Evolutionary conservation across 305 asterid genomes (phyloP), one percentile per base, ranked within the genome.

Genomic region (Lippia alba): DNA sequence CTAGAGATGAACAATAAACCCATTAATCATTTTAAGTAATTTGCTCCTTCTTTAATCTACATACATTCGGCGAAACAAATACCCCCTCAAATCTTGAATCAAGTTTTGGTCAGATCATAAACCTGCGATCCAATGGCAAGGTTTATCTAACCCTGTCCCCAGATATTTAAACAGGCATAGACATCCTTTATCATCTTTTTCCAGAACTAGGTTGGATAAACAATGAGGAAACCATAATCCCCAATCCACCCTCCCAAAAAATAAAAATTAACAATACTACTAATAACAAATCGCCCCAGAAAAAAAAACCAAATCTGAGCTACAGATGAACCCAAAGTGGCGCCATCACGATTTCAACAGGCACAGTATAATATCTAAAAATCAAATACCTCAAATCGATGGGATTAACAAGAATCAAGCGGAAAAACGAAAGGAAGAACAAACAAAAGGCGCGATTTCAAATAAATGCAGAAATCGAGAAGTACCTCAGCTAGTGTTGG

Each of bases 401-500:
- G 33, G 40, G 51, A 39, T 12, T 41, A 44, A 53, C 17, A 57
- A 62, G 50, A n/a, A 58, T 16, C 56, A 51, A 48, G 0, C 6
- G n/a, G 5, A 49, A 49, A 49, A n/a, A 49, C 0, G 5, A 49
- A 49, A n/a, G 2, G 57, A 64, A 3, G 17, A 19, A 62, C 53
- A 48, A 3, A 60, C 2, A 24, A 59, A 59, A 24, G 2, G 4
- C 14, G 3, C 3, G 32, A 64, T 15, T 12, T 41, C 46, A 70
- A 65, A 5, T 36, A 1, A 36, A 36, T 36, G 9, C 41, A 36
- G 41, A 36, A 36, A 36, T 36, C 9, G 8, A 34, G 9, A 53
- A 46, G 9, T 67, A 84, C 89, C 86, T 84, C 75, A 40, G 82
- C 71, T 8, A 84, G 70, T 30, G 89, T 74, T 61, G 76, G 83